Percentiles rank a stretch among this genome's conserved stretches.
These are phyloP conservation scores for Pelargonium citronellum DNA, from an alignment of 441 rosid genomes.

Conservation along the genomic window DNA sequence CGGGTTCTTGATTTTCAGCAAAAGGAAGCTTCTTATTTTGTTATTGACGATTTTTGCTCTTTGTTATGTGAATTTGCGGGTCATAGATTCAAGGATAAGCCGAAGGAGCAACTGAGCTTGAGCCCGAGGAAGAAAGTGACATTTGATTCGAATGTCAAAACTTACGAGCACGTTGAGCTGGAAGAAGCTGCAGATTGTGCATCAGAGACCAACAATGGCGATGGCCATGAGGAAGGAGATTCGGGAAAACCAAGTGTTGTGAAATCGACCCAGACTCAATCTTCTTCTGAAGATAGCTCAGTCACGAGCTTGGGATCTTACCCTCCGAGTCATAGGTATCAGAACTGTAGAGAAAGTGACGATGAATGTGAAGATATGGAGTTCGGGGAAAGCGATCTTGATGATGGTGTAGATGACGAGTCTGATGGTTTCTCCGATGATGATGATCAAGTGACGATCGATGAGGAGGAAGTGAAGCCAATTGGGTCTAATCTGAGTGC, in stretches of 20 bases:
- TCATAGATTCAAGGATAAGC: slow-evolving; percentile 32
- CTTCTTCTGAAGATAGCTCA: slow-evolving; percentile 46
- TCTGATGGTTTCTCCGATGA: slow-evolving; percentile 25
- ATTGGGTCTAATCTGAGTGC: slow-evolving; percentile 7
- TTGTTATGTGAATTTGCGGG: background rate
- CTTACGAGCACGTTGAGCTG: slow-evolving; percentile 45
- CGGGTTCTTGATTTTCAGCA: background rate
- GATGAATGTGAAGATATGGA: slow-evolving; percentile 56
- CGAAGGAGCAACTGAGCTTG: slow-evolving; percentile 37
- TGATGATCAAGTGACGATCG: slow-evolving; percentile 20
- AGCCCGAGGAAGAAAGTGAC: slow-evolving; percentile 58
- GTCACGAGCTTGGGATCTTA: slow-evolving; percentile 40
- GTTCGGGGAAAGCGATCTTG: slow-evolving; percentile 46
- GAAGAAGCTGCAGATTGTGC: slow-evolving; percentile 30
- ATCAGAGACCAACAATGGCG: slow-evolving; percentile 20
- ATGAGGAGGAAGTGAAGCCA: slow-evolving; percentile 32
- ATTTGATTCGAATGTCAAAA: slow-evolving; percentile 55
- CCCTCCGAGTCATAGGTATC: slow-evolving; percentile 72
- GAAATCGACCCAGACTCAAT: slow-evolving; percentile 19
- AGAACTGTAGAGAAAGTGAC: slow-evolving; percentile 82
- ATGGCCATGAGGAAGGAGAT: slow-evolving; percentile 20
- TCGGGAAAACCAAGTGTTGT: slow-evolving; percentile 22
- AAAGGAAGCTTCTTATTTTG: background rate
- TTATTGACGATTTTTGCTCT: background rate
- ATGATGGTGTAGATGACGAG: slow-evolving; percentile 37